These are phyloP conservation scores for Geranium brycei DNA, from an alignment of 345 rosid genomes.

Conservation along the genomic window DNA sequence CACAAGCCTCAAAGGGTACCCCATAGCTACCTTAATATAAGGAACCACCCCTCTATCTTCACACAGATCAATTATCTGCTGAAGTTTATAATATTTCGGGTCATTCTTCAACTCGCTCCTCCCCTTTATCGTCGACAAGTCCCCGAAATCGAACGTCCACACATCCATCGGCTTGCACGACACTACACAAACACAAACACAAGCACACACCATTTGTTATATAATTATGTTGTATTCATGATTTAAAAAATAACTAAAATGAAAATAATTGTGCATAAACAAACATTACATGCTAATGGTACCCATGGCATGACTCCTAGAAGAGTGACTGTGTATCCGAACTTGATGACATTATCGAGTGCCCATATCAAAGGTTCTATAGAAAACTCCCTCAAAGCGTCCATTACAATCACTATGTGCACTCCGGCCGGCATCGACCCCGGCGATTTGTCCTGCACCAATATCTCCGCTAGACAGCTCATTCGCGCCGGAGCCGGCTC, in stretches of 20 bases:
- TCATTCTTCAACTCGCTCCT: not conserved
- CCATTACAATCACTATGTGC: constrained; percentile 24
- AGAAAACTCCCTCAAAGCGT: constrained; percentile 22
- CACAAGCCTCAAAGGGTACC: constrained; percentile 23
- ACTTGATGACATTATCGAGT: constrained; percentile 11
- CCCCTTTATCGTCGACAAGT: constrained; percentile 12
- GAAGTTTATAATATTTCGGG: not conserved
- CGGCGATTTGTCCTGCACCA: constrained; percentile 16
- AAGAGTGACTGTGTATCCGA: constrained; percentile 18
- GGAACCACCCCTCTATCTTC: constrained; percentile 13
- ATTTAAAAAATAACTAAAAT: too few relatives aligned
- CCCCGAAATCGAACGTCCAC: constrained; percentile 18
- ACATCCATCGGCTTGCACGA: constrained; percentile 24
- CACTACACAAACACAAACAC: constrained; percentile 5
- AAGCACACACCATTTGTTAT: too few relatives aligned
- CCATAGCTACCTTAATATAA: constrained; percentile 21
- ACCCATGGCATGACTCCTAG: constrained; percentile 26
- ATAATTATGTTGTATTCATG: too few relatives aligned
- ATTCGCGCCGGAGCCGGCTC: not conserved
- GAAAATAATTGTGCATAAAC: not conserved
- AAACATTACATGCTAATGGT: constrained; percentile 16
- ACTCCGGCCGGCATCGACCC: not conserved
- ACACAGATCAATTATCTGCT: not conserved
- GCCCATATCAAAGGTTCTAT: constrained; percentile 17
- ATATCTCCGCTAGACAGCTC: constrained; percentile 9